Base-by-base conservation (phyloP, 2,329 filamentous ascomycete genomes). In the Cordyceps tenuipes region DNA sequence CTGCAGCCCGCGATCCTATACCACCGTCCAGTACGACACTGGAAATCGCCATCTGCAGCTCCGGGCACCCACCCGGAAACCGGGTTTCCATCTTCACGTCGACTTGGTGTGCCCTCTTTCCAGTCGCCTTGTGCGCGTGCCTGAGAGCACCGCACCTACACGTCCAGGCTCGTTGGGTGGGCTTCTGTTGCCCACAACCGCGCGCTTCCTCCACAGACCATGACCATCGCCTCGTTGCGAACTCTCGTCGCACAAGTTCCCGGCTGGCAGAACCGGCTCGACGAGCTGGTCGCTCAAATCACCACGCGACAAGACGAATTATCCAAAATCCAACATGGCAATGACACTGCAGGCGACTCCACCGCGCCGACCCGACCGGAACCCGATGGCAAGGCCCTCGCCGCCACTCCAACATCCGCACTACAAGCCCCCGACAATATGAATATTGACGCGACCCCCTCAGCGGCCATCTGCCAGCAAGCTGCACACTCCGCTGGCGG, bases 241-340 rank as follows among this genome's bases (percentile, higher is more conserved):
- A 79, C 78, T 61, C 75, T 87, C 43, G 75, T 76, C 58, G 75
- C 70, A 64, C 82, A 84, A 62, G 76, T 85, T 47, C 84, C 84
- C 17, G 78, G 81, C 68, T 87, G 84, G 84, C 73, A 82, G 43
- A 74, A 74, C 61, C 78, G 81, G 23, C 77, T 87, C 49, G 81
- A 85, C 63, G 80, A 85, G 56, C 77, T 87, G 61, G 84, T 78
- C 67, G 75, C 76, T 62, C 80, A 87, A 69, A 84, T 87, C 61
- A 79, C 83, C 61, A 75, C 80, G 67, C 82, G 84, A 61, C 84
- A 87, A 73, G 72, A 75, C 55, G 83, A 86, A 67, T 75, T 87
- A 60, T 84, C 83, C 41, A 75, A 76, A 61, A 69, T 82, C 60
- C 73, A 57, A 19, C 66, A 68, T 47, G 62, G 65, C n/a, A 26